Conservation (phyloP, 176 grass and related monocot genomes). For the Zoysia japonica region DNA sequence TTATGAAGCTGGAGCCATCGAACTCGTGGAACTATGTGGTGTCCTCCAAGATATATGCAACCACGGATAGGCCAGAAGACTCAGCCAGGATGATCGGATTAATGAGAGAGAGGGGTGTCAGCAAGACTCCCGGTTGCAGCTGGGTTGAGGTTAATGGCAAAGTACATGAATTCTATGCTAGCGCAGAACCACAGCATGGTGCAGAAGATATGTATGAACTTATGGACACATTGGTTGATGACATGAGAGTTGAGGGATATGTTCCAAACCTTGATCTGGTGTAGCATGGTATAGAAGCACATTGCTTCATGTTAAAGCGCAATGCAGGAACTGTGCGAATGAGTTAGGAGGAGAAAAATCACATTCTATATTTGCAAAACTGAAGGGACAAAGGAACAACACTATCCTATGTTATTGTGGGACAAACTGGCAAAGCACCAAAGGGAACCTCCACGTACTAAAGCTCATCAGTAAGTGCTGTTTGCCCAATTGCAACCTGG, state of each 20-base stretch:
- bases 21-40: conserved; percentile 89
- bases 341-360: neutral
- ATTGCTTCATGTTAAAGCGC: neutral
- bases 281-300: conserved; percentile 21
- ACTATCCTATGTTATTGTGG: neutral
- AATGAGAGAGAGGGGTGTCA: conserved; percentile 81
- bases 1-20: conserved; percentile 74
- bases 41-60: conserved; percentile 82
- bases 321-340: neutral
- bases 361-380: neutral
- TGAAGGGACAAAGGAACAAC: neutral
- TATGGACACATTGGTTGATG: conserved; percentile 55
- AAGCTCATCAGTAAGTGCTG: neutral
- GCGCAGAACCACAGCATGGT: conserved; percentile 54
- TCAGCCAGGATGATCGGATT: conserved; percentile 73
- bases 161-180: conserved; percentile 82
- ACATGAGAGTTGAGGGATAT: conserved; percentile 76
- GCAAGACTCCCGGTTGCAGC: conserved; percentile 85
- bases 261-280: conserved; percentile 58
- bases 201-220: conserved; percentile 60
- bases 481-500: neutral
- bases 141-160: conserved; percentile 71
- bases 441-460: neutral
- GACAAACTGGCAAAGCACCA: neutral
- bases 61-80: conserved; percentile 65